Conservation (phyloP, 2,329 filamentous ascomycete species). For the Stagonosporopsis tanaceti region DNA sequence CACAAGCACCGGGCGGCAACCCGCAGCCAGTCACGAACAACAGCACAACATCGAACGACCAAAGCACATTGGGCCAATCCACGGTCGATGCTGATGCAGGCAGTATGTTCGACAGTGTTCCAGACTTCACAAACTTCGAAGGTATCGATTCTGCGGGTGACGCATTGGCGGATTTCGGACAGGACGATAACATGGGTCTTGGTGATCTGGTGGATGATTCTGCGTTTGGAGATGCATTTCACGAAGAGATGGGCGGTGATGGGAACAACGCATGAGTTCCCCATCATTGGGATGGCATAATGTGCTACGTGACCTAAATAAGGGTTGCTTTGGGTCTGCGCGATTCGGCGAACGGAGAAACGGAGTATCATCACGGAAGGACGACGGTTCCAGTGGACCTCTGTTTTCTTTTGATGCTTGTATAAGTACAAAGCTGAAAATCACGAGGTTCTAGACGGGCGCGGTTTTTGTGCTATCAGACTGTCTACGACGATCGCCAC, state of each 20-base stretch:
- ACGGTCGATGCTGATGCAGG: constrained; percentile 41
- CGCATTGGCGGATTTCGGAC: constrained; percentile 49
- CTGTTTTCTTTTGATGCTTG: constrained; percentile 4
- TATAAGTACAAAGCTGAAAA: constrained; percentile 7
- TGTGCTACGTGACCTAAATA: neutral
- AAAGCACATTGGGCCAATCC: constrained; percentile 28
- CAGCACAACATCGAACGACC: constrained; percentile 26
- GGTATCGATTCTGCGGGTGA: constrained; percentile 50
- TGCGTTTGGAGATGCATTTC: constrained; percentile 52
- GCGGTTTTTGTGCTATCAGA: constrained; percentile 5
- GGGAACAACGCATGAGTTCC: constrained; percentile 34
- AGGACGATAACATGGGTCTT: constrained; percentile 48
- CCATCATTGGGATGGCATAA: neutral
- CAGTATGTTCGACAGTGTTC: constrained; percentile 47
- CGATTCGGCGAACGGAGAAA: constrained; percentile 11
- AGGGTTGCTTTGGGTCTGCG: constrained; percentile 1
- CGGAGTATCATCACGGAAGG: constrained; percentile 1
- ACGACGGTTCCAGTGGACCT: neutral
- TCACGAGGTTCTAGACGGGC: constrained; percentile 1
- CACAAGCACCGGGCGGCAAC: constrained; percentile 29
- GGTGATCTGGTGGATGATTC: constrained; percentile 49
- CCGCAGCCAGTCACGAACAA: constrained; percentile 30
- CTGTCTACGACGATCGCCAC: constrained; percentile 8
- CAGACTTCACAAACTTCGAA: constrained; percentile 49
- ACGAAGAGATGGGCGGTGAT: constrained; percentile 43